These are phyloP conservation scores for Kwoniella botswanensis DNA, from an alignment of 768 basidiomycete species.

Conservation along the genomic window DNA sequence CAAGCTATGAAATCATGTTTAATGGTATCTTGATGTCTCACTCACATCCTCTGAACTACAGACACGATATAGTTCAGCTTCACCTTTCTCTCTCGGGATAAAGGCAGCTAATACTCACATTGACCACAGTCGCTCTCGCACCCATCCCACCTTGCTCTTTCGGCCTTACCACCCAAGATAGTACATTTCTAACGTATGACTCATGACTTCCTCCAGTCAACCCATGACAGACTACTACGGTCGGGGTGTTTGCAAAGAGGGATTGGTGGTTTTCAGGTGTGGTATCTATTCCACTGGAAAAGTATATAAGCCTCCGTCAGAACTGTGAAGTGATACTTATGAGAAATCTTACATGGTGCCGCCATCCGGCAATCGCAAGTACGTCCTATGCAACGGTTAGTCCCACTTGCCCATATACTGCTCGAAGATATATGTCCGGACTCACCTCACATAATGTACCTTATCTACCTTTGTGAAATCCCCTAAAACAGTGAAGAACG, in stretches of 20 bases:
- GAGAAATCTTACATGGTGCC: slow-evolving; percentile 58
- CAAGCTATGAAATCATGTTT: background rate
- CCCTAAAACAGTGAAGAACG: slow-evolving; percentile 58
- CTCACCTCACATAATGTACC: slow-evolving; percentile 59
- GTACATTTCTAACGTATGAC: slow-evolving; percentile 81
- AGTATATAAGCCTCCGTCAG: background rate
- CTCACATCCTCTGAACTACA: slow-evolving; percentile 79
- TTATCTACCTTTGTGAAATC: slow-evolving; percentile 59
- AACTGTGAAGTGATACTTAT: background rate
- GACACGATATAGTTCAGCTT: background rate
- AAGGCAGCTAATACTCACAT: slow-evolving; percentile 33
- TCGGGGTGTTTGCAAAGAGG: slow-evolving; percentile 43
- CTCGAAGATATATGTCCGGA: background rate
- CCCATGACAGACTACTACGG: slow-evolving; percentile 54
- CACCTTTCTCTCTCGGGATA: background rate
- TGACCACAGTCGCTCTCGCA: slow-evolving; percentile 65
- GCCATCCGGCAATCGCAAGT: slow-evolving; percentile 60
- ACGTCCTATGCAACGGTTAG: slow-evolving; percentile 48
- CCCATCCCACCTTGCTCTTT: slow-evolving; percentile 82
- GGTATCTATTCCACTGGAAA: slow-evolving; percentile 49
- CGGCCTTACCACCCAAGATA: slow-evolving; percentile 73
- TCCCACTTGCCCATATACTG: slow-evolving; percentile 1
- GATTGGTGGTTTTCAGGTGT: slow-evolving; percentile 40
- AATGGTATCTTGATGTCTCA: slow-evolving; percentile 25
- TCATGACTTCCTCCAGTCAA: slow-evolving; percentile 66